A percentile compares a stretch with the other conserved stretches of the same genome.
These are phyloP conservation scores for Plenodomus tracheiphilus DNA, from an alignment of 2,329 filamentous ascomycete genomes.

Conservation along the genomic window DNA sequence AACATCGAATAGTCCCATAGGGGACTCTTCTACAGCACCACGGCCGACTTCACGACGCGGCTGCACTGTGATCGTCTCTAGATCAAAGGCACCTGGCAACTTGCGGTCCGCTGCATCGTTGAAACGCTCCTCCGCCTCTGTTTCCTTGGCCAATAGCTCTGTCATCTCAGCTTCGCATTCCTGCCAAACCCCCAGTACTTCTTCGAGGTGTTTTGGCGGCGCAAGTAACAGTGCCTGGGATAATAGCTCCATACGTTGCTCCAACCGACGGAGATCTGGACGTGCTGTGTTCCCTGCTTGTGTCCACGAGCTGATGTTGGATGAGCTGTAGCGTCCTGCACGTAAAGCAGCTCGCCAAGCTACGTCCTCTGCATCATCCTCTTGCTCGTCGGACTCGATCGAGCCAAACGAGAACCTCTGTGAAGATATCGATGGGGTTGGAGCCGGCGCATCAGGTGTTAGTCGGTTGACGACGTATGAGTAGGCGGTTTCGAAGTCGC, in stretches of 20 bases:
- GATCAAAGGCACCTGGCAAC: conserved; percentile 52
- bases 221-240: conserved; percentile 75
- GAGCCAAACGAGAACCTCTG: conserved; percentile 31
- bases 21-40: conserved; percentile 52
- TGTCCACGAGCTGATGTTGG: conserved; percentile 34
- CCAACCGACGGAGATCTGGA: conserved; percentile 66
- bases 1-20: conserved; percentile 58
- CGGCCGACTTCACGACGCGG: conserved; percentile 48
- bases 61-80: conserved; percentile 39
- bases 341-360: conserved; percentile 79
- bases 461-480: conserved; percentile 78
- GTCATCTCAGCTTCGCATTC: conserved; percentile 79
- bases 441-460: conserved; percentile 41
- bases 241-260: conserved; percentile 80
- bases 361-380: conserved; percentile 60
- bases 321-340: conserved; percentile 70
- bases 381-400: conserved; percentile 18
- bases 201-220: conserved; percentile 69
- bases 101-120: conserved; percentile 66
- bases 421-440: conserved; percentile 25
- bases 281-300: conserved; percentile 52
- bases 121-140: conserved; percentile 70
- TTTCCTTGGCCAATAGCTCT: conserved; percentile 66
- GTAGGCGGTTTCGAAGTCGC: conserved; percentile 85
- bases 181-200: conserved; percentile 74